Conservation (phyloP, 257 asterid genomes). For the Thymus mandschuricus region DNA sequence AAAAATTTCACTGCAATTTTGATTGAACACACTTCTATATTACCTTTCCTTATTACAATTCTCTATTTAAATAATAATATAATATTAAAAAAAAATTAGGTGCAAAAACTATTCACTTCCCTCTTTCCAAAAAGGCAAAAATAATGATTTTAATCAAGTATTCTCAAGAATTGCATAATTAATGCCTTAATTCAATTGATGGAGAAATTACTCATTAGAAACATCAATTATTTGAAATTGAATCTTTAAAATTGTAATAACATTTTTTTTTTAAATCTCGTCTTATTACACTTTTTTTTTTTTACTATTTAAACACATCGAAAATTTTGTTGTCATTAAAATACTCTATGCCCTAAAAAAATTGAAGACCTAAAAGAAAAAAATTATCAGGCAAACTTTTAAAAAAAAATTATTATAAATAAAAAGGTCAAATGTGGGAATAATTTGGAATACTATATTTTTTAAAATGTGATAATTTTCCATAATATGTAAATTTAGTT, state of each 20-base stretch:
- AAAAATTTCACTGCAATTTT: neutral
- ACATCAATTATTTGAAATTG: neutral
- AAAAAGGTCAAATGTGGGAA: neutral
- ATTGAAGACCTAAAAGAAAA: too few relatives aligned
- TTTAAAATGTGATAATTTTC: neutral
- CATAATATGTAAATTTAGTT: neutral
- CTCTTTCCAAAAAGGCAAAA: neutral
- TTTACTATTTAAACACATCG: too few relatives aligned
- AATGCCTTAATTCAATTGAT: slow-evolving; percentile 1
- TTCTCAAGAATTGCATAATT: slow-evolving; percentile 5
- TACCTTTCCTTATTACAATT: neutral
- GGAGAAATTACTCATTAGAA: neutral
- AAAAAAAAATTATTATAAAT: too few relatives aligned
- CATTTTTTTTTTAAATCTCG: too few relatives aligned
- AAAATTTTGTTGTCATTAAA: too few relatives aligned
- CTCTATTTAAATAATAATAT: neutral
- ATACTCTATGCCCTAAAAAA: too few relatives aligned
- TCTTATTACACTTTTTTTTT: too few relatives aligned
- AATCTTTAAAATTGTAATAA: too few relatives aligned
- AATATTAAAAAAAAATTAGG: neutral
- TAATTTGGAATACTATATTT: neutral
- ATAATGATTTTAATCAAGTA: neutral
- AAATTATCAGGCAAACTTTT: too few relatives aligned
- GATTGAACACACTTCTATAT: neutral
- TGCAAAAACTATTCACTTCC: neutral